Percentiles rank a stretch among this genome's conserved stretches.
Conservation (phyloP, 345 rosid species). For the Camelina laxa region DNA sequence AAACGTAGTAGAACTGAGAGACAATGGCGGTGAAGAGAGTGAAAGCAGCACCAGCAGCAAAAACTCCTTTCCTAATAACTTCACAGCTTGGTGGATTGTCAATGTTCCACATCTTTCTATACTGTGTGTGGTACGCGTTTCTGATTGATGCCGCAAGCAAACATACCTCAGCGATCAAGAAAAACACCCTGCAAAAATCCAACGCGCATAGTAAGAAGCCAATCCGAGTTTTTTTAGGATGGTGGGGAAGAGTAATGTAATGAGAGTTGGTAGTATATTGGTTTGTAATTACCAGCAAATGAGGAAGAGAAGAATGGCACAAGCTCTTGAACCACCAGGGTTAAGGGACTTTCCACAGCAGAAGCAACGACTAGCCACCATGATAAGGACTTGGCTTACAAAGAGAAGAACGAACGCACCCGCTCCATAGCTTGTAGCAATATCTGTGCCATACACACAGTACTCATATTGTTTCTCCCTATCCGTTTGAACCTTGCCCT, state of each 20-base stretch:
- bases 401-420: conserved; percentile 83
- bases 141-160: conserved; percentile 83
- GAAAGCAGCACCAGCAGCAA: conserved; percentile 96
- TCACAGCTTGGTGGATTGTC: conserved; percentile 69
- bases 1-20: conserved; percentile 75
- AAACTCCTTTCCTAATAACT: conserved; percentile 86
- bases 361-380: conserved; percentile 89
- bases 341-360: conserved; percentile 86
- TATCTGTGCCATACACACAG: conserved; percentile 87
- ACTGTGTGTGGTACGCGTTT: conserved; percentile 87
- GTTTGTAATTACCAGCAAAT: conserved; percentile 74
- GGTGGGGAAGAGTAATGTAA: background rate
- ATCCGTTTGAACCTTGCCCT: conserved; percentile 67
- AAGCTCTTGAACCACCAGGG: conserved; percentile 90
- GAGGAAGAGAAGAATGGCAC: conserved; percentile 80
- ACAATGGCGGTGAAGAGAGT: conserved; percentile 70
- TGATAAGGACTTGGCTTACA: conserved; percentile 73
- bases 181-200: conserved; percentile 65
- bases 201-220: background rate
- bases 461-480: conserved; percentile 53
- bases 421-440: conserved; percentile 82
- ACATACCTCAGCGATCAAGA: conserved; percentile 80
- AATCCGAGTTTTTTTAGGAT: background rate
- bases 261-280: background rate
- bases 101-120: conserved; percentile 56